phyloP scores from a whole-genome alignment of 305 asterid species.

The Solanum aculeatissimum region DNA sequence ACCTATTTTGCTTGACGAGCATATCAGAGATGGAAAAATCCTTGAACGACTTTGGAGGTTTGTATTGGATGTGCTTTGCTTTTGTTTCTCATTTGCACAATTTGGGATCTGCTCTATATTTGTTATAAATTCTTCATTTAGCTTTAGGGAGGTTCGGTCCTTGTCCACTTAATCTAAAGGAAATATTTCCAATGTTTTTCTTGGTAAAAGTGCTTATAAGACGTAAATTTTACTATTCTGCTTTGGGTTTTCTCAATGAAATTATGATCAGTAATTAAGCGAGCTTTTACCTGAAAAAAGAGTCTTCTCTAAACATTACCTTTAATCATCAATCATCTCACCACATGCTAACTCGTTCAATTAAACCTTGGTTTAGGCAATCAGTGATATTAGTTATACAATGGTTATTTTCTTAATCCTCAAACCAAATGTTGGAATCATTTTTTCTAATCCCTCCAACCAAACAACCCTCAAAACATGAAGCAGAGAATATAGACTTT shows the following conservation, averaged over 20 bases:
- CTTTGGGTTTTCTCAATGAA: not conserved
- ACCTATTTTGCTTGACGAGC: constrained; percentile 61
- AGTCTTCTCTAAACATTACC: not conserved
- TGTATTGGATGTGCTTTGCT: constrained; percentile 3
- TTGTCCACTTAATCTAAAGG: not conserved
- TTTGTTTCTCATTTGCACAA: not conserved
- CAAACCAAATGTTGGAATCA: not conserved
- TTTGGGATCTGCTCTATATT: not conserved
- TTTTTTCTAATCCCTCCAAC: not conserved
- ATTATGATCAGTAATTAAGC: not conserved
- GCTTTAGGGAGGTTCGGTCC: not conserved
- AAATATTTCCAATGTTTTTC: not conserved
- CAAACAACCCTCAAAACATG: not conserved
- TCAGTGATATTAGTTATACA: not conserved
- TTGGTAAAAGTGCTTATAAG: not conserved
- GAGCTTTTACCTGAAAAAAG: not conserved
- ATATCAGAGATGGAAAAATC: constrained; percentile 69
- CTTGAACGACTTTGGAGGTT: constrained; percentile 86
- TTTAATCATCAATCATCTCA: not conserved
- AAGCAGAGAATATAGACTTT: not conserved
- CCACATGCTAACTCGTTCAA: not conserved
- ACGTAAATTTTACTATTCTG: not conserved
- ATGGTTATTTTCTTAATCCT: not conserved
- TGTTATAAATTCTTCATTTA: not conserved
- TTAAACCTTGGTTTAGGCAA: not conserved